Evolutionary conservation across 1,284 basidiomycete species (phyloP).

Genomic region (Apiotrichum akiyoshidainum): DNA sequence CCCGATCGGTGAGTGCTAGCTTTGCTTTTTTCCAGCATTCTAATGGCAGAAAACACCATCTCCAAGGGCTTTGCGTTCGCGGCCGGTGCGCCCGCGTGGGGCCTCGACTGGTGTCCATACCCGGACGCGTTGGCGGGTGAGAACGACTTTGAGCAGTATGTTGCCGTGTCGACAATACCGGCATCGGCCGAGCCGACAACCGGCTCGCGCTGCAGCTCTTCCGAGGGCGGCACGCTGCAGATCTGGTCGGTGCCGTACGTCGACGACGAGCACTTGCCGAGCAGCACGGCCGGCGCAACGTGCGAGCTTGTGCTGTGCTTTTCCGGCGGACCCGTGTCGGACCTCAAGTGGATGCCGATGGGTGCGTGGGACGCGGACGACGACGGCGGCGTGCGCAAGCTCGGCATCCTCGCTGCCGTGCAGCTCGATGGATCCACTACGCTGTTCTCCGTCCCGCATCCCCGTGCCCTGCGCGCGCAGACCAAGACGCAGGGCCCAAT

Average conservation of each 20-base stretch:
- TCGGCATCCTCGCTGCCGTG: conserved; percentile 75
- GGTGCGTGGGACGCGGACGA: conserved; percentile 65
- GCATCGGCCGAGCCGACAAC: conserved; percentile 29
- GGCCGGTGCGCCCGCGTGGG: conserved; percentile 80
- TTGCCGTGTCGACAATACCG: conserved; percentile 73
- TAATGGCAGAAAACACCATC: background rate
- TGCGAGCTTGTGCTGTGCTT: conserved; percentile 60
- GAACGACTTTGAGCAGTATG: conserved; percentile 63
- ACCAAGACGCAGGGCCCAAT: conserved; percentile 19
- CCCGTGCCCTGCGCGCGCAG: conserved; percentile 46
- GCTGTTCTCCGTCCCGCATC: conserved; percentile 72
- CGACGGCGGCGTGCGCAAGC: conserved; percentile 55
- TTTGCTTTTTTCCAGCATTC: no score
- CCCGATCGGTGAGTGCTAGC: conserved; percentile 23
- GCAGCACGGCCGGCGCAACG: background rate
- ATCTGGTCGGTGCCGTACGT: conserved; percentile 45
- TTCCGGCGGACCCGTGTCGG: conserved; percentile 68
- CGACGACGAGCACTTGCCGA: conserved; percentile 7
- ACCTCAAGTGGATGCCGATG: conserved; percentile 83
- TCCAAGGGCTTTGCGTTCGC: conserved; percentile 55
- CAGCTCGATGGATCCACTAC: conserved; percentile 78
- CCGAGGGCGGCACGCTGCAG: conserved; percentile 41
- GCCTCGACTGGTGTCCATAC: conserved; percentile 84
- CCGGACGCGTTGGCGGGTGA: conserved; percentile 61
- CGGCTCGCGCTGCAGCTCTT: conserved; percentile 25